Percentiles rank a stretch among this genome's conserved stretches.
Evolutionary conservation across 305 asterid species (phyloP).

Genomic region (Petunia hybrid): DNA sequence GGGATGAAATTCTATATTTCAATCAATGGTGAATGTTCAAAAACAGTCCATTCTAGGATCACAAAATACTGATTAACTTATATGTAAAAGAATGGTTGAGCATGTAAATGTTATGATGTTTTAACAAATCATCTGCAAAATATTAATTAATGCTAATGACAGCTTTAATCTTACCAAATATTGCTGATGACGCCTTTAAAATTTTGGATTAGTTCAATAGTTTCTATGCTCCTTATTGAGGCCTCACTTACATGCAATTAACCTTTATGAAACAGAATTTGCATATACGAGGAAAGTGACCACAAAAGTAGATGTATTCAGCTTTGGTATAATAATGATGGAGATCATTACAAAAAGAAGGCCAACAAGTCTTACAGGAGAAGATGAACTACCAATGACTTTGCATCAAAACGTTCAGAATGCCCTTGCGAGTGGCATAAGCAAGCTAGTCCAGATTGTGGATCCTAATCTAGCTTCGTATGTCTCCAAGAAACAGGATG

Average conservation of each 20-base stretch:
- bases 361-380: constrained; percentile 75
- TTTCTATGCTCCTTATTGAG: constrained; percentile 9
- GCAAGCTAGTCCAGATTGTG: constrained; percentile 47
- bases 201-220: neutral
- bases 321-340: constrained; percentile 79
- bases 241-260: constrained; percentile 15
- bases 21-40: neutral
- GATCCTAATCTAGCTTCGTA: constrained; percentile 60
- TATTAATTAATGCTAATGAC: neutral
- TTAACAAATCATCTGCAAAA: neutral
- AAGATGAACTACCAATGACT: constrained; percentile 63
- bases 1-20: neutral
- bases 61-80: constrained; percentile 20
- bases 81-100: constrained; percentile 4
- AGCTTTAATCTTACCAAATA: neutral
- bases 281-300: constrained; percentile 83
- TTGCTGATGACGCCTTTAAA: neutral
- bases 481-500: constrained; percentile 51
- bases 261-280: constrained; percentile 56
- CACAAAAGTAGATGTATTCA: constrained; percentile 81
- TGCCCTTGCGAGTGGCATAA: constrained; percentile 52
- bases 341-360: constrained; percentile 73
- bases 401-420: constrained; percentile 64
- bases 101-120: neutral
- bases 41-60: constrained; percentile 6